These are phyloP conservation scores for Paecilomyces formosus DNA, from an alignment of 2,329 filamentous ascomycete genomes.

Conservation along the genomic window DNA sequence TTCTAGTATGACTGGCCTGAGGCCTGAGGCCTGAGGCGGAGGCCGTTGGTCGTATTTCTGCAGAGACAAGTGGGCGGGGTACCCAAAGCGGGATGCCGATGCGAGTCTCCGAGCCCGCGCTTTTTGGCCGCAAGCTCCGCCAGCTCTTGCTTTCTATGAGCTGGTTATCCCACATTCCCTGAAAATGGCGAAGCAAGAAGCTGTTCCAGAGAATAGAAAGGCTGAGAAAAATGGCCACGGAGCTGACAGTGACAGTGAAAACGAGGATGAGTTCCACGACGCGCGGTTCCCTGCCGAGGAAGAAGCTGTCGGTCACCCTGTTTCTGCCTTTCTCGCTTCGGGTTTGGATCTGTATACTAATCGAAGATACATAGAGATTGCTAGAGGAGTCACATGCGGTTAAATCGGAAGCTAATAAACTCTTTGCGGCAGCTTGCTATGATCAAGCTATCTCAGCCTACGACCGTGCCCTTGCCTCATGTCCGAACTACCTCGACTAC, in stretches of 20 bases:
- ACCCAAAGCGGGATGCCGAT: neutral
- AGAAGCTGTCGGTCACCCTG: conserved; percentile 33
- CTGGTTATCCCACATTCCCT: neutral
- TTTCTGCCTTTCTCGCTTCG: neutral
- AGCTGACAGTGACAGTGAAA: conserved; percentile 24
- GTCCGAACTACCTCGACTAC: conserved; percentile 79
- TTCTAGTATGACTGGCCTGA: neutral
- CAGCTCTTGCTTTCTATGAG: neutral
- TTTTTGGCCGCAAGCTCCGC: neutral
- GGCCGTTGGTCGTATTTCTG: neutral
- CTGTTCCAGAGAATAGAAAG: neutral
- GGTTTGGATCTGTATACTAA: conserved; percentile 4
- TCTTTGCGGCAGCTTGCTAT: conserved; percentile 68
- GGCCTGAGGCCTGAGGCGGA: neutral
- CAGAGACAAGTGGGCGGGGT: neutral
- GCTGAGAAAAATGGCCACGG: conserved; percentile 4
- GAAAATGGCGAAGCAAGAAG: neutral
- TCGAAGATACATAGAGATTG: conserved; percentile 46
- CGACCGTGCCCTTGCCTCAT: conserved; percentile 67
- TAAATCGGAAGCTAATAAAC: conserved; percentile 68
- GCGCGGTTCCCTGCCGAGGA: conserved; percentile 39
- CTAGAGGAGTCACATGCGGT: conserved; percentile 63
- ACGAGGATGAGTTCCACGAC: conserved; percentile 35
- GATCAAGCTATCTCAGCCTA: conserved; percentile 75
- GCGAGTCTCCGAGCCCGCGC: conserved; percentile 3